phyloP scores from a whole-genome alignment of 2,329 filamentous ascomycete species.

The Xylariaceae sp. region DNA sequence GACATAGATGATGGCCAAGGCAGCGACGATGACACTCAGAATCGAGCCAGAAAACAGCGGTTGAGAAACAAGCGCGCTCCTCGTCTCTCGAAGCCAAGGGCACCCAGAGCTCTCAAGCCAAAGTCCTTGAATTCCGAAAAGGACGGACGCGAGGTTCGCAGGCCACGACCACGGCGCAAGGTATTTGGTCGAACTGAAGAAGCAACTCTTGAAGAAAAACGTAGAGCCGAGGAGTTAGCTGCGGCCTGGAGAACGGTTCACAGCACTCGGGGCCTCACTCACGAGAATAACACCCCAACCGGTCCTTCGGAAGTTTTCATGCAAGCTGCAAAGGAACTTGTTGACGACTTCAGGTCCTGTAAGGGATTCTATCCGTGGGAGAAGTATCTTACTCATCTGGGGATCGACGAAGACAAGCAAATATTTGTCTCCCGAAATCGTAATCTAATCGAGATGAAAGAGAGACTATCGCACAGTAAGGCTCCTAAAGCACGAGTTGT shows the following conservation, averaged over 20 bases:
- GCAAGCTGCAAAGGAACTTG: conserved; percentile 63
- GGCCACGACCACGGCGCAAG: conserved; percentile 38
- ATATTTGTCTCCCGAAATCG: conserved; percentile 43
- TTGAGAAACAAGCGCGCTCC: conserved; percentile 29
- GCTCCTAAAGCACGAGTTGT: neutral
- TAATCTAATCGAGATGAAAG: conserved; percentile 62
- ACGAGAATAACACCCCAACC: conserved; percentile 36
- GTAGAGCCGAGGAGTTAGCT: conserved; percentile 42
- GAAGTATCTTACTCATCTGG: conserved; percentile 66
- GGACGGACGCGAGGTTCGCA: conserved; percentile 12
- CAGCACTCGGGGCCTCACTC: conserved; percentile 31
- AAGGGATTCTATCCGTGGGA: conserved; percentile 72
- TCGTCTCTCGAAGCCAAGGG: conserved; percentile 32
- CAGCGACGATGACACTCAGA: conserved; percentile 22
- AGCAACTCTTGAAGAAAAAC: conserved; percentile 39
- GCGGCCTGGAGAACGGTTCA: conserved; percentile 49
- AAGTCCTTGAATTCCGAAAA: conserved; percentile 27
- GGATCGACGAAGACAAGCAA: conserved; percentile 48
- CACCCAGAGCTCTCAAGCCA: conserved; percentile 34
- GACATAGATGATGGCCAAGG: conserved; percentile 41
- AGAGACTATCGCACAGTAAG: conserved; percentile 62
- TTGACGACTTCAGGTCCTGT: conserved; percentile 68
- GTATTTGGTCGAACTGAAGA: conserved; percentile 43
- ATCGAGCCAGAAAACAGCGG: conserved; percentile 13
- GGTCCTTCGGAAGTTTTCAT: conserved; percentile 62